Conservation (phyloP, 345 rosid genomes). For the Populus ilicifolia region DNA sequence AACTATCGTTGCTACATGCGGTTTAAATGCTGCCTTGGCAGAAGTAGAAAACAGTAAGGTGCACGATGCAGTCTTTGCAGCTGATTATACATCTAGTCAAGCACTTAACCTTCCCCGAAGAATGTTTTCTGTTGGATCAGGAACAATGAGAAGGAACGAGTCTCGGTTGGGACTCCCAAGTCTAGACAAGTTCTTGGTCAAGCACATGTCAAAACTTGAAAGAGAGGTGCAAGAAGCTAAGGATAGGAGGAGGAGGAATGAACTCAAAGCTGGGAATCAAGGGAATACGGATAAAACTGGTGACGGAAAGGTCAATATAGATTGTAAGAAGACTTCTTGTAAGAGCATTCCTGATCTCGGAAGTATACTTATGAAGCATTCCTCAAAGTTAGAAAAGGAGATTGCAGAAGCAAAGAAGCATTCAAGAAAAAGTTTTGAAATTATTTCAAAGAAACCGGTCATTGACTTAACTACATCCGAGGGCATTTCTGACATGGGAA, state of each 20-base stretch:
- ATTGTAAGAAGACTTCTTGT: conserved; percentile 2
- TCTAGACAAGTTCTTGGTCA: conserved; percentile 79
- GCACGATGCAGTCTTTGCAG: conserved; percentile 26
- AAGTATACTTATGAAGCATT: conserved; percentile 61
- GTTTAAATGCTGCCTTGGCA: conserved; percentile 82
- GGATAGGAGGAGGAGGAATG: conserved; percentile 37
- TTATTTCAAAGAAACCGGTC: conserved; percentile 19
- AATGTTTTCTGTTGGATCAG: conserved; percentile 42
- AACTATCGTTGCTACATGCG: conserved; percentile 89
- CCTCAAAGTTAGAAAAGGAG: conserved; percentile 55
- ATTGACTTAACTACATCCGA: conserved; percentile 25
- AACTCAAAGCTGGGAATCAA: conserved; percentile 17
- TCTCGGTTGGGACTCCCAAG: conserved; percentile 55
- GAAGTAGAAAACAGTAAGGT: conserved; percentile 49
- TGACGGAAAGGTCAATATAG: conserved; percentile 3
- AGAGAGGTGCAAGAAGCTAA: conserved; percentile 81
- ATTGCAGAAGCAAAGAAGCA: conserved; percentile 54
- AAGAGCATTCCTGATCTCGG: conserved; percentile 46
- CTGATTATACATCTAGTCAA: conserved; percentile 24
- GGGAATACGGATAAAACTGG: conserved; percentile 14
- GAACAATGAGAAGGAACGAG: conserved; percentile 26
- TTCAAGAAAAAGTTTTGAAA: conserved; percentile 19
- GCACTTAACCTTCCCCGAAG: conserved; percentile 32
- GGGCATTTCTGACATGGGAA: conserved; percentile 46
- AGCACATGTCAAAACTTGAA: conserved; percentile 74